Base-by-base conservation (phyloP, 2,329 filamentous ascomycete species). In the Monilinia aucupariae region DNA sequence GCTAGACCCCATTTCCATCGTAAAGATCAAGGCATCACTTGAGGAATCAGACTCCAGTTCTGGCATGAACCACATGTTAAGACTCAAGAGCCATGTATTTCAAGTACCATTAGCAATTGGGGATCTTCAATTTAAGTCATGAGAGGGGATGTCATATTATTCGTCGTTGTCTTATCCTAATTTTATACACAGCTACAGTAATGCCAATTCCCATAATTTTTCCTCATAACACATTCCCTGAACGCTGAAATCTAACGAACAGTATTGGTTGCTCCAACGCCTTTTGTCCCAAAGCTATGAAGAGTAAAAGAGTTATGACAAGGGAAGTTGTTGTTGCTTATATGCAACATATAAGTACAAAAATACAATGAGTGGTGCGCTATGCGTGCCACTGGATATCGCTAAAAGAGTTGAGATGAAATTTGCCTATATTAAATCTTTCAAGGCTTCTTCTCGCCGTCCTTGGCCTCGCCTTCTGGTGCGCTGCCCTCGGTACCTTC, bases 391-490 rank as follows among this genome's bases (percentile, higher is more conserved):
- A 64, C 64, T 66, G 64, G 64, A 69, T 70, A 72, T 65, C 69
- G 68, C 65, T 69, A 65, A 67, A 71, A 64, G 60, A 70, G 63
- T 65, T 62, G 69, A 69, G 62, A 64, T 52, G 64, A 70, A 67
- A 64, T 59, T 48, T 66, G 59, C 58, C 51, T 59, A 53, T 63
- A 69, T 64, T 61, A 63, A 62, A 63, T 68, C 69, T 67, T 75
- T 84, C 83, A 85, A 72, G 82, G 82, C 83, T 87, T 87, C 80
- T 80, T 82, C 78, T 88, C 85, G 58, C 74, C 71, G 59, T 75
- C 78, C 85, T 92, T 92, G 83, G 90, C 90, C 81, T 92, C 86
- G 69, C 82, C 86, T 76, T 90, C 86, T 62, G 70, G 51, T 60
- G 71, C 54, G 54, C 67, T 69, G 13, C 67, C 69, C 65, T 77